phyloP scores from a whole-genome alignment of 1,139 yeast genomes.

The Candida sojae region DNA sequence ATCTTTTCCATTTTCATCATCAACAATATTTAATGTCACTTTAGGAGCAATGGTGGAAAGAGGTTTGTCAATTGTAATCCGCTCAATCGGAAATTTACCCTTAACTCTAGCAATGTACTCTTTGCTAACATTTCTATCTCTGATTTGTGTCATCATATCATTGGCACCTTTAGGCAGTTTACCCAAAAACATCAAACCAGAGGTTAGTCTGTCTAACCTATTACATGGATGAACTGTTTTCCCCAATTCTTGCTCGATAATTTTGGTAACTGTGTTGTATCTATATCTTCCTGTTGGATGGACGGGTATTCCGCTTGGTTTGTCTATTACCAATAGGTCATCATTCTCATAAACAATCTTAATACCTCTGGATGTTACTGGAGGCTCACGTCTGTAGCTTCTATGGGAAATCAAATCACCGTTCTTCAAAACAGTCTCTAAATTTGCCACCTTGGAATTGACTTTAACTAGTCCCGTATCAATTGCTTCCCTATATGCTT shows the following conservation, averaged over 20 bases:
- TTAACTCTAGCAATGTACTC: conserved; percentile 85
- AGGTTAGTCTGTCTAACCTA: conserved; percentile 85
- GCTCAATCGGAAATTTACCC: conserved; percentile 71
- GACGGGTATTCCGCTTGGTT: conserved; percentile 94
- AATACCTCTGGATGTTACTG: conserved; percentile 73
- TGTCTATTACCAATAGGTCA: conserved; percentile 80
- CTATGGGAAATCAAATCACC: conserved; percentile 87
- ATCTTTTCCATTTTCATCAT: conserved; percentile 64
- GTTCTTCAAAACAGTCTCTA: conserved; percentile 69
- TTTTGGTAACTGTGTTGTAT: conserved; percentile 83
- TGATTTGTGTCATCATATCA: conserved; percentile 68
- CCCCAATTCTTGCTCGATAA: conserved; percentile 68
- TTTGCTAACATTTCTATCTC: conserved; percentile 74
- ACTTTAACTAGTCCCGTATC: conserved; percentile 71
- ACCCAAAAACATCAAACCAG: conserved; percentile 93
- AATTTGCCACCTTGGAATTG: conserved; percentile 62
- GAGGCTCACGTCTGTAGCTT: conserved; percentile 88
- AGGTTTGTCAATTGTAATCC: conserved; percentile 65
- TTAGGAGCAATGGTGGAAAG: conserved; percentile 74
- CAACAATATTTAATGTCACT: conserved; percentile 73
- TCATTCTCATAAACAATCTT: conserved; percentile 79
- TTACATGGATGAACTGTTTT: conserved; percentile 83
- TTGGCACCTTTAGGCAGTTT: conserved; percentile 83
- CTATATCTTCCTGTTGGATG: conserved; percentile 96
- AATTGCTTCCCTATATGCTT: conserved; percentile 69